Evolutionary conservation across 345 rosid genomes (phyloP).

Genomic region (Eutrema yunnanense): DNA sequence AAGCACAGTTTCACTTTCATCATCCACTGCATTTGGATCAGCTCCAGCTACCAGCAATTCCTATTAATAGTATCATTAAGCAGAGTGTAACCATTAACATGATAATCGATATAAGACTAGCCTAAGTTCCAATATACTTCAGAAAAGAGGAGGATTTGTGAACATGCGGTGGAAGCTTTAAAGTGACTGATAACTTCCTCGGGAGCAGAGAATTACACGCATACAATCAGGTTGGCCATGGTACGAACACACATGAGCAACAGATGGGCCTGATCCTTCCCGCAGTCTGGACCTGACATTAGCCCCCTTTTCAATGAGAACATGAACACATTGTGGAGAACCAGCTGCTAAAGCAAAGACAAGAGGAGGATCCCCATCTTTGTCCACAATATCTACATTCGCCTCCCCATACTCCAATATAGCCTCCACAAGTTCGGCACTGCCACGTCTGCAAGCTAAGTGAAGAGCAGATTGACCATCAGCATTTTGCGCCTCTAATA

Average conservation of each 20-base stretch:
- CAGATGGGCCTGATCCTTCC: slow-evolving; percentile 88
- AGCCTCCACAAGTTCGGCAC: slow-evolving; percentile 75
- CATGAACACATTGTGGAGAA: slow-evolving; percentile 87
- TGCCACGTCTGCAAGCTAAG: slow-evolving; percentile 96
- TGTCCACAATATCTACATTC: slow-evolving; percentile 82
- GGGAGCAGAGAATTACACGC: slow-evolving; percentile 57
- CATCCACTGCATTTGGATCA: slow-evolving; percentile 96
- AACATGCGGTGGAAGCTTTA: slow-evolving; percentile 1
- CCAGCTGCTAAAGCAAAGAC: slow-evolving; percentile 99
- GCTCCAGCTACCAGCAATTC: slow-evolving; percentile 95
- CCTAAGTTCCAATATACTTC: background rate
- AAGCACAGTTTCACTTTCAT: slow-evolving; percentile 95
- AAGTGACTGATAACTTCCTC: background rate
- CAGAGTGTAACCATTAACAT: background rate
- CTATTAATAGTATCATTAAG: slow-evolving; percentile 36
- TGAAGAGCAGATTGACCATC: slow-evolving; percentile 97
- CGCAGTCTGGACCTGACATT: slow-evolving; percentile 80
- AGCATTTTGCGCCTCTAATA: slow-evolving; percentile 78
- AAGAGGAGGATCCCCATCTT: slow-evolving; percentile 96
- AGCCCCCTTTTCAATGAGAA: slow-evolving; percentile 79
- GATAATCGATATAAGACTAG: background rate
- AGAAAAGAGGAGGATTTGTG: background rate
- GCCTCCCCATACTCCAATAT: slow-evolving; percentile 63
- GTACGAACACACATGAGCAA: slow-evolving; percentile 96
- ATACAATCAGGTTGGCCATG: slow-evolving; percentile 99